phyloP scores from a whole-genome alignment of 1,284 basidiomycete genomes.

The Neolentinus lepideus region DNA sequence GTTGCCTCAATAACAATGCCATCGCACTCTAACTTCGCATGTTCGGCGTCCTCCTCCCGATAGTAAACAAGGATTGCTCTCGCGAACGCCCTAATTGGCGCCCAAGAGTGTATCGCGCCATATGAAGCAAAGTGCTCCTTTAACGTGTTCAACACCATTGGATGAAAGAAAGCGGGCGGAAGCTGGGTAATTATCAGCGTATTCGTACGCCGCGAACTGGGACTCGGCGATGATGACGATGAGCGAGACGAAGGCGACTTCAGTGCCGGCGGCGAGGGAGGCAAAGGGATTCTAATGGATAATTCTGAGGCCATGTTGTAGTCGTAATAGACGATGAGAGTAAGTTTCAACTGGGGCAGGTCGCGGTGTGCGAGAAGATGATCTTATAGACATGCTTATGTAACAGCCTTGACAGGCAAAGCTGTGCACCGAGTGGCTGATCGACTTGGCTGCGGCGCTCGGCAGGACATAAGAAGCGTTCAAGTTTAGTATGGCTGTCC shows the following conservation, averaged over 20 bases:
- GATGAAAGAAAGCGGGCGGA: conserved; percentile 50
- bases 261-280: not conserved
- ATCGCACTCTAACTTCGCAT: conserved; percentile 56
- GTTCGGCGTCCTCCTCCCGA: conserved; percentile 55
- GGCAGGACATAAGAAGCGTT: not conserved
- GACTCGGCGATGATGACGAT: conserved; percentile 3
- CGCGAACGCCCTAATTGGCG: conserved; percentile 73
- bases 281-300: not conserved
- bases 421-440: not conserved
- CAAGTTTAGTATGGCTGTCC: not conserved
- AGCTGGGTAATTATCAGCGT: conserved; percentile 27
- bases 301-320: not conserved
- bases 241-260: not conserved
- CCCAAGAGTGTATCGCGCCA: conserved; percentile 81
- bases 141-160: conserved; percentile 59
- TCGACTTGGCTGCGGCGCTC: too few relatives aligned
- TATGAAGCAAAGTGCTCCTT: conserved; percentile 63
- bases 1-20: conserved; percentile 49
- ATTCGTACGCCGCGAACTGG: conserved; percentile 20
- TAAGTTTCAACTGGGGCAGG: not conserved
- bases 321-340: not conserved
- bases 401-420: not conserved
- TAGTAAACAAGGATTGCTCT: conserved; percentile 79
- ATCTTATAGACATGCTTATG: not conserved
- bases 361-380: not conserved